These are phyloP conservation scores for Coleophoma crateriformis DNA, from an alignment of 2,329 filamentous ascomycete genomes.

Conservation along the genomic window DNA sequence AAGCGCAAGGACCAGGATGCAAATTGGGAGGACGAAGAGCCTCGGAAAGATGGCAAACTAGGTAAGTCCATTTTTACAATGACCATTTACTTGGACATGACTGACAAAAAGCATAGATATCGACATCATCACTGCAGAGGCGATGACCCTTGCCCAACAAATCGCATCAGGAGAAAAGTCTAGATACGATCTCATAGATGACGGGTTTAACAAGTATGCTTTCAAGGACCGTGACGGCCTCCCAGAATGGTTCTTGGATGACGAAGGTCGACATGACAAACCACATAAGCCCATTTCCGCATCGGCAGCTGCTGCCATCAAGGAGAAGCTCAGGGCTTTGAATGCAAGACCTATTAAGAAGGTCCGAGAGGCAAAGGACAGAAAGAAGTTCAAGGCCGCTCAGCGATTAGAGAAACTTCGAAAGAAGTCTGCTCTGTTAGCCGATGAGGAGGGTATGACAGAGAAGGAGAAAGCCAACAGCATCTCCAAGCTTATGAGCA, in stretches of 20 bases:
- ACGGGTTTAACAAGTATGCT: conserved; percentile 87
- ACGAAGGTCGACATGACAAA: conserved; percentile 80
- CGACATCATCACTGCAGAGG: conserved; percentile 98
- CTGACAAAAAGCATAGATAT: conserved; percentile 54
- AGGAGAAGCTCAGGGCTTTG: conserved; percentile 86
- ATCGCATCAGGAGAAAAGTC: conserved; percentile 83
- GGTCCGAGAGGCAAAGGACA: conserved; percentile 89
- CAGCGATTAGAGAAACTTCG: conserved; percentile 88
- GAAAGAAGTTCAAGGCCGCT: conserved; percentile 95
- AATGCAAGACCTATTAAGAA: conserved; percentile 99
- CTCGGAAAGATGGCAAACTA: conserved; percentile 55
- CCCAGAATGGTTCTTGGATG: conserved; percentile 97
- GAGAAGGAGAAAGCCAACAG: conserved; percentile 92
- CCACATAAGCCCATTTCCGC: conserved; percentile 85
- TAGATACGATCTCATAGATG: conserved; percentile 75
- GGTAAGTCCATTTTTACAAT: conserved; percentile 34
- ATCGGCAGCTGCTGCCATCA: conserved; percentile 84
- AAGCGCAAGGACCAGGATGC: conserved; percentile 44
- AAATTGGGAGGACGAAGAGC: conserved; percentile 63
- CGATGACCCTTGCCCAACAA: conserved; percentile 93
- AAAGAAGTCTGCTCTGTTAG: conserved; percentile 91
- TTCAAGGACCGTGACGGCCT: conserved; percentile 89
- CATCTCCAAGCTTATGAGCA: conserved; percentile 76
- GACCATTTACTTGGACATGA: too few species aligned
- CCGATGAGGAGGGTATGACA: conserved; percentile 84